phyloP scores from a whole-genome alignment of 2,329 filamentous ascomycete genomes.

The Claviceps sp. region DNA sequence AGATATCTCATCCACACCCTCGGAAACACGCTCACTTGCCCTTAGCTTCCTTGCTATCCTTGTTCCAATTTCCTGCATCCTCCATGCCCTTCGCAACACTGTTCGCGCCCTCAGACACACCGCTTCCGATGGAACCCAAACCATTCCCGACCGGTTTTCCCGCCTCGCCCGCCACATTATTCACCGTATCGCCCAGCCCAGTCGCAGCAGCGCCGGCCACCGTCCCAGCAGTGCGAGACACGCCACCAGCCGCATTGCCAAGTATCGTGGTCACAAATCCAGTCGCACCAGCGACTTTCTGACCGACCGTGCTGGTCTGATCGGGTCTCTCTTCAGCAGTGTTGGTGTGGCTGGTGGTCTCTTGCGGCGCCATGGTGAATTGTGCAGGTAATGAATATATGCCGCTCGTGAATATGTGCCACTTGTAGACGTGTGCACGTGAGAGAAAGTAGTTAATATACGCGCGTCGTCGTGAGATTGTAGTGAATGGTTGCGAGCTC shows the following conservation, averaged over 20 bases:
- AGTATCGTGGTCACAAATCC: constrained; percentile 27
- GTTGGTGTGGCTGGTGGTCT: constrained; percentile 2
- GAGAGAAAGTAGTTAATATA: too few relatives aligned
- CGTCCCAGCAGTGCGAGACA: constrained; percentile 26
- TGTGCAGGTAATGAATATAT: too few relatives aligned
- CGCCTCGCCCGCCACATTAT: constrained; percentile 36
- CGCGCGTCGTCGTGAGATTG: too few relatives aligned
- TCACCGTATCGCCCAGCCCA: constrained; percentile 43
- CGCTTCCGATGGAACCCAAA: constrained; percentile 36
- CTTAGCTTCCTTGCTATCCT: constrained; percentile 2
- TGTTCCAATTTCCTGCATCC: constrained; percentile 45
- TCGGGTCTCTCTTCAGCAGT: constrained; percentile 6
- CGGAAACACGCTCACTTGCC: background rate
- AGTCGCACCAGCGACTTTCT: constrained; percentile 20
- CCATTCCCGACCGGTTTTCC: constrained; percentile 43
- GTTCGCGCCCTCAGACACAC: constrained; percentile 36
- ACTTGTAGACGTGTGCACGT: too few relatives aligned
- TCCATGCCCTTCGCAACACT: constrained; percentile 40
- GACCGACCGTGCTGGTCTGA: constrained; percentile 13
- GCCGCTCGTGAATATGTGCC: too few relatives aligned
- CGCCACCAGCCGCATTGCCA: constrained; percentile 27
- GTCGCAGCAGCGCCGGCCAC: constrained; percentile 38
- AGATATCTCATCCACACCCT: constrained; percentile 12
- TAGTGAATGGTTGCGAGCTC: too few relatives aligned
- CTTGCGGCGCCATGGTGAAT: constrained; percentile 5